Conservation (phyloP, 495 filamentous ascomycete species). For the Staphylotrichum longicolle region DNA sequence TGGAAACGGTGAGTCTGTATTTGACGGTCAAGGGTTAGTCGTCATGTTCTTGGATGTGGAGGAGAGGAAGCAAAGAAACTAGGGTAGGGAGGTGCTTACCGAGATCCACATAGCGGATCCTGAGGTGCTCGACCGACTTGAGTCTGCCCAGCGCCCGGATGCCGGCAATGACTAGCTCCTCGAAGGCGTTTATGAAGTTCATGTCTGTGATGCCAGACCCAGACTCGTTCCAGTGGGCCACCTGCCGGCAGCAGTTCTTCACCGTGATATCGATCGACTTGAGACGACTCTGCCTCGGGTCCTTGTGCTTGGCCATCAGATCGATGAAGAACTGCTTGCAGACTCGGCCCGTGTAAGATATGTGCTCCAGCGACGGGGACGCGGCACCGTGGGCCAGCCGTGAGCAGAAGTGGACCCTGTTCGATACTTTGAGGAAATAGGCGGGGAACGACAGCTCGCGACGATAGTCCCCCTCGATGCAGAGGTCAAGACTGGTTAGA, state of each 20-base stretch:
- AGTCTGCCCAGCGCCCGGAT: slow-evolving; percentile 57
- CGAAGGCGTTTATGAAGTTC: slow-evolving; percentile 65
- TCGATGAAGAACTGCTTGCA: slow-evolving; percentile 59
- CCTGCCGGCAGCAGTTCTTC: slow-evolving; percentile 64
- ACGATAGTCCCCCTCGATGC: slow-evolving; percentile 64
- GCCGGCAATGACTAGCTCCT: slow-evolving; percentile 58
- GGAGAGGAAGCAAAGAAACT: slow-evolving; percentile 6
- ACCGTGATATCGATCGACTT: slow-evolving; percentile 66
- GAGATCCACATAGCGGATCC: slow-evolving; percentile 71
- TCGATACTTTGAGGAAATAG: slow-evolving; percentile 54
- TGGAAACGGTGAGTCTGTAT: slow-evolving; percentile 51
- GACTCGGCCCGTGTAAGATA: slow-evolving; percentile 65
- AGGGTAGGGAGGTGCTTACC: slow-evolving; percentile 41
- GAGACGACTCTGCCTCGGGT: slow-evolving; percentile 48
- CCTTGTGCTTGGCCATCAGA: slow-evolving; percentile 40
- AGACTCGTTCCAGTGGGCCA: slow-evolving; percentile 52
- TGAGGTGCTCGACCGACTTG: slow-evolving; percentile 53
- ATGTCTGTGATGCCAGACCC: slow-evolving; percentile 65
- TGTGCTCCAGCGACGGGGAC: slow-evolving; percentile 57
- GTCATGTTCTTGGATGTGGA: not conserved
- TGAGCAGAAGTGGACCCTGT: slow-evolving; percentile 57
- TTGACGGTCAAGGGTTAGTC: not conserved
- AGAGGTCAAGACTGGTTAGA: slow-evolving; percentile 61
- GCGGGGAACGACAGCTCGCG: slow-evolving; percentile 54
- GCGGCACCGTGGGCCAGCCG: slow-evolving; percentile 52